Conservation (phyloP, 1,139 yeast species). For the Geotrichum aggregatum region DNA sequence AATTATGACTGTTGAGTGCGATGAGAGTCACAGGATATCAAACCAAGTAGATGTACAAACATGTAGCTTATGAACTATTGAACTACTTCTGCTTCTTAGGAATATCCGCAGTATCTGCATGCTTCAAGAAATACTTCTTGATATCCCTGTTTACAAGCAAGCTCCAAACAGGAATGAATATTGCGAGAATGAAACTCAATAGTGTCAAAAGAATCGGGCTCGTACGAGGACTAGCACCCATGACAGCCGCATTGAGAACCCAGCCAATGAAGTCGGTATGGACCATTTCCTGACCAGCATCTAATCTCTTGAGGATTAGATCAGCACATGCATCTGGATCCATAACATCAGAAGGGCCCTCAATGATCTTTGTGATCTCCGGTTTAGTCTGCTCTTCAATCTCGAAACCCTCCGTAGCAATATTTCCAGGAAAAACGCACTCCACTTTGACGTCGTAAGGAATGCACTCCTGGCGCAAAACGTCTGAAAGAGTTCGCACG, state of each 20-base stretch:
- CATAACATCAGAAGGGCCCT: constrained; percentile 77
- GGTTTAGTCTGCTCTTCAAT: constrained; percentile 87
- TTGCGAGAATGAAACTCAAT: constrained; percentile 46
- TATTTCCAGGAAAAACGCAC: constrained; percentile 81
- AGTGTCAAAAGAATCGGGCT: constrained; percentile 47
- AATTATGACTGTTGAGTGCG: no score
- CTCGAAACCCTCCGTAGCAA: constrained; percentile 78
- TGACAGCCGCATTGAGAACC: constrained; percentile 62
- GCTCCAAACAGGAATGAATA: constrained; percentile 63
- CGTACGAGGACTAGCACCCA: constrained; percentile 68
- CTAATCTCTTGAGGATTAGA: constrained; percentile 53
- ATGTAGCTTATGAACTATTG: no score
- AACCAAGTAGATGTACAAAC: no score
- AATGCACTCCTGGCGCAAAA: constrained; percentile 74
- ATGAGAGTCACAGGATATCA: no score
- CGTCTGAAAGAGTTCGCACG: constrained; percentile 64
- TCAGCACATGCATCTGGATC: constrained; percentile 64
- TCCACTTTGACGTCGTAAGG: constrained; percentile 55
- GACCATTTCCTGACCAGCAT: constrained; percentile 65
- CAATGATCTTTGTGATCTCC: constrained; percentile 70
- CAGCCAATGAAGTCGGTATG: constrained; percentile 86
- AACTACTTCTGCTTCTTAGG: constrained; percentile 6
- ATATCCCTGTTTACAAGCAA: constrained; percentile 56
- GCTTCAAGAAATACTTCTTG: constrained; percentile 43
- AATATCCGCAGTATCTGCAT: constrained; percentile 26